phyloP scores from a whole-genome alignment of 164 flowering plant genomes.

The Aristolochia californica region DNA sequence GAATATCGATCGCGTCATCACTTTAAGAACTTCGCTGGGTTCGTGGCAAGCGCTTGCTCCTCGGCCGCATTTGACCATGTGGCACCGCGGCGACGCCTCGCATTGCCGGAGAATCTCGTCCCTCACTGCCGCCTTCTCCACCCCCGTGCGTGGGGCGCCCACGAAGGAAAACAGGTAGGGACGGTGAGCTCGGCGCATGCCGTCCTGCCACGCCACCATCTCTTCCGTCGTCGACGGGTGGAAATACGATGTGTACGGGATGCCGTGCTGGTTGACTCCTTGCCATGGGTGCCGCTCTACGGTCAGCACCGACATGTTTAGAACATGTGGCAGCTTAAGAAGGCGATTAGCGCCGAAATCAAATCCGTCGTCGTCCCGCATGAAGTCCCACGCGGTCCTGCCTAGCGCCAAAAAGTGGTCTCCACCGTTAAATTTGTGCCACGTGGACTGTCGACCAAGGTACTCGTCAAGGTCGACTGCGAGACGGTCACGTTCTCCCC shows the following conservation, averaged over 20 bases:
- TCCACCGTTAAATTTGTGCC: slow-evolving; percentile 26
- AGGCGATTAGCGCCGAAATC: slow-evolving; percentile 46
- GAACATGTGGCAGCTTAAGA: slow-evolving; percentile 18
- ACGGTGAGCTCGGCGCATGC: slow-evolving; percentile 14
- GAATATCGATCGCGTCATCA: slow-evolving; percentile 33
- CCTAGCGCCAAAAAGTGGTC: slow-evolving; percentile 57
- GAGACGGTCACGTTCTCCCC: slow-evolving; percentile 21
- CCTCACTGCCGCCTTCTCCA: slow-evolving; percentile 40
- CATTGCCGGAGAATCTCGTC: slow-evolving; percentile 44
- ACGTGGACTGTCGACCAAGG: slow-evolving; percentile 22
- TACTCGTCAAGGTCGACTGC: slow-evolving; percentile 27
- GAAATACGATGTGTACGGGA: slow-evolving; percentile 61
- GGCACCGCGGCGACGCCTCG: slow-evolving; percentile 30
- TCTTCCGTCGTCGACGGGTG: slow-evolving; percentile 34
- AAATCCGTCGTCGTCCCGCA: slow-evolving; percentile 24
- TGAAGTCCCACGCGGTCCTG: slow-evolving; percentile 64
- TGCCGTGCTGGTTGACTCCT: slow-evolving; percentile 38
- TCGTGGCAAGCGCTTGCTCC: slow-evolving; percentile 31
- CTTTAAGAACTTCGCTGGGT: slow-evolving; percentile 27
- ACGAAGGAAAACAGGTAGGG: slow-evolving; percentile 43
- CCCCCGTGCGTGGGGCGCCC: slow-evolving; percentile 37
- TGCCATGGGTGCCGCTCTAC: slow-evolving; percentile 60
- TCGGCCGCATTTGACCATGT: slow-evolving; percentile 19
- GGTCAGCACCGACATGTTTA: slow-evolving; percentile 55
- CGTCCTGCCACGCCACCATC: slow-evolving; percentile 33